Conservation (phyloP, 441 rosid genomes). For the Gossypium aridum region DNA sequence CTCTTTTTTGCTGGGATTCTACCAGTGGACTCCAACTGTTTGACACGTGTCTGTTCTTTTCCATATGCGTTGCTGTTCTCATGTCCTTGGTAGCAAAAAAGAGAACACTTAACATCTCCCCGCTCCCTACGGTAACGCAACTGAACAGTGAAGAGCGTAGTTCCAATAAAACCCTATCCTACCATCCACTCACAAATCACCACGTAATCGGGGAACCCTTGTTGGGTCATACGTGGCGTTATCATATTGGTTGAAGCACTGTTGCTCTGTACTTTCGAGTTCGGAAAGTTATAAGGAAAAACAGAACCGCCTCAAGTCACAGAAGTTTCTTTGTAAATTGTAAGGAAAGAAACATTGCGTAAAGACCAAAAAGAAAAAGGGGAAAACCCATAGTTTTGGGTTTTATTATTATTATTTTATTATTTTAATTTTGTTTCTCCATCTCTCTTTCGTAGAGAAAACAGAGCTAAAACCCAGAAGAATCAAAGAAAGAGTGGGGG, state of each 20-base stretch:
- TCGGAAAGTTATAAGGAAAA: neutral
- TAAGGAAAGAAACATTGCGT: neutral
- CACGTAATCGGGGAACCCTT: neutral
- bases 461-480: constrained; percentile 15
- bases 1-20: neutral
- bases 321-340: neutral
- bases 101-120: neutral
- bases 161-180: neutral
- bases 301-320: neutral
- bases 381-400: neutral
- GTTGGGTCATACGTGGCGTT: neutral
- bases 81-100: neutral
- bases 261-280: neutral
- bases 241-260: neutral
- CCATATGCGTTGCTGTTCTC: neutral
- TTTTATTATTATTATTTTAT: neutral
- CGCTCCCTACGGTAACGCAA: neutral
- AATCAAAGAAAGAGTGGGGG: constrained; percentile 14
- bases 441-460: neutral
- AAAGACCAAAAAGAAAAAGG: neutral
- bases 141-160: neutral
- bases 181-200: neutral
- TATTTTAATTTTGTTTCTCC: neutral
- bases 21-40: neutral
- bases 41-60: neutral